Conservation (phyloP, 805 yeast genomes). For the Kluyveromyces starmeri region DNA sequence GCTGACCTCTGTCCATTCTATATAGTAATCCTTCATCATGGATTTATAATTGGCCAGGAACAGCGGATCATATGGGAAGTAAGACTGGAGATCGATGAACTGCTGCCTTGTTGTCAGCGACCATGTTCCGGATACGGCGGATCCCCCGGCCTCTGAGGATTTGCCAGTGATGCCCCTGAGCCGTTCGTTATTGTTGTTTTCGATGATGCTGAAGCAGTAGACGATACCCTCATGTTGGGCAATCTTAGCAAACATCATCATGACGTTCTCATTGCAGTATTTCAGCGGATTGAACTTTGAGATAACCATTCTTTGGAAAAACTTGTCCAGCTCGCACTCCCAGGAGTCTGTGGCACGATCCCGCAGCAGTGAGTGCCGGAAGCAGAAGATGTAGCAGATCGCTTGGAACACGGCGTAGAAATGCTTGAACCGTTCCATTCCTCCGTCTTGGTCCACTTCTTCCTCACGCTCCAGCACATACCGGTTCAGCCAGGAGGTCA, state of each 20-base stretch:
- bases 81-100: conserved; percentile 83
- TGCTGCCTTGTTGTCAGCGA: conserved; percentile 62
- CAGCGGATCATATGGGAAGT: conserved; percentile 93
- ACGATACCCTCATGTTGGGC: conserved; percentile 86
- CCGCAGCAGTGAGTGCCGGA: conserved; percentile 59
- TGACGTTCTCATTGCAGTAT: conserved; percentile 90
- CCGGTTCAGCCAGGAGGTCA: conserved; percentile 75
- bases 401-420: conserved; percentile 91
- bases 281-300: conserved; percentile 90
- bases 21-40: conserved; percentile 46
- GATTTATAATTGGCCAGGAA: conserved; percentile 54
- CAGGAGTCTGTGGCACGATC: conserved; percentile 41
- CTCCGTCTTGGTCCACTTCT: conserved; percentile 58
- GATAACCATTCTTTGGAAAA: conserved; percentile 76
- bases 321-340: conserved; percentile 76
- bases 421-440: conserved; percentile 87
- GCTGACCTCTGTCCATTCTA: conserved; percentile 79
- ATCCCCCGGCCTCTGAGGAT: conserved; percentile 12
- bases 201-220: conserved; percentile 88
- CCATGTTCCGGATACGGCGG: conserved; percentile 24
- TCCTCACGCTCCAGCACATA: conserved; percentile 77
- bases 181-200: conserved; percentile 60
- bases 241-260: conserved; percentile 83
- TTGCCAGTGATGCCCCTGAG: conserved; percentile 35
- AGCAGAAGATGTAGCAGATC: conserved; percentile 82